Conservation (phyloP, 2,329 filamentous ascomycete species). For the Curvularia verruculosa region DNA sequence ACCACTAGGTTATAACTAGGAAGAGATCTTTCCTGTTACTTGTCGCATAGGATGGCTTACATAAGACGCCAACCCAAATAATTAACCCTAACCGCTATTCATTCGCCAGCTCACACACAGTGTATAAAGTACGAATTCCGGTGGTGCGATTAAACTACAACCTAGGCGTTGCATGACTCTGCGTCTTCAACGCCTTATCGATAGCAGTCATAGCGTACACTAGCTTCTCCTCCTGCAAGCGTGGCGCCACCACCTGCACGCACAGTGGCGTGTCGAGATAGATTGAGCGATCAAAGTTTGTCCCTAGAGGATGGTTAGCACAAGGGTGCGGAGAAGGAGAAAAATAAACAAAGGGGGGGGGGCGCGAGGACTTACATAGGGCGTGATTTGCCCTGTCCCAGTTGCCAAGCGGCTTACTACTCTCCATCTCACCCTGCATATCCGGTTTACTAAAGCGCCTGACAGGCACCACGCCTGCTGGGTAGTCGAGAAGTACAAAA, state of each 20-base stretch:
- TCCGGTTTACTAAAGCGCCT: constrained; percentile 58
- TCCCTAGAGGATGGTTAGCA: constrained; percentile 37
- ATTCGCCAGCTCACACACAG: too few species aligned
- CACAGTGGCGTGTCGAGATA: constrained; percentile 62
- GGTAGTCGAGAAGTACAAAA: constrained; percentile 68
- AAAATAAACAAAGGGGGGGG: too few species aligned
- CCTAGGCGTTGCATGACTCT: constrained; percentile 17
- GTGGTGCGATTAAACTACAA: constrained; percentile 12
- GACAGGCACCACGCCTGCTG: constrained; percentile 64
- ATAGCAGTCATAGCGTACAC: constrained; percentile 61
- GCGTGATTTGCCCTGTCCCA: constrained; percentile 67
- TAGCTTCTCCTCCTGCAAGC: constrained; percentile 60
- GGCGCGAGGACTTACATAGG: constrained; percentile 61
- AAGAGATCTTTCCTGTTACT: too few species aligned
- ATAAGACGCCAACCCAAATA: too few species aligned
- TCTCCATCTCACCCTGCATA: constrained; percentile 55
- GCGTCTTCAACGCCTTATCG: constrained; percentile 52
- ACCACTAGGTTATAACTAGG: too few species aligned
- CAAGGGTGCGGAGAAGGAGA: neutral
- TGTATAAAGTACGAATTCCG: neutral
- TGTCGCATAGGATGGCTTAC: too few species aligned
- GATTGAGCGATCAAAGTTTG: constrained; percentile 58
- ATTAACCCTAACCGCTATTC: too few species aligned
- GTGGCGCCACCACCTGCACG: constrained; percentile 64
- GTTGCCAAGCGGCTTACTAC: constrained; percentile 52